phyloP scores from a whole-genome alignment of 345 rosid genomes.

The Mangifera indica region DNA sequence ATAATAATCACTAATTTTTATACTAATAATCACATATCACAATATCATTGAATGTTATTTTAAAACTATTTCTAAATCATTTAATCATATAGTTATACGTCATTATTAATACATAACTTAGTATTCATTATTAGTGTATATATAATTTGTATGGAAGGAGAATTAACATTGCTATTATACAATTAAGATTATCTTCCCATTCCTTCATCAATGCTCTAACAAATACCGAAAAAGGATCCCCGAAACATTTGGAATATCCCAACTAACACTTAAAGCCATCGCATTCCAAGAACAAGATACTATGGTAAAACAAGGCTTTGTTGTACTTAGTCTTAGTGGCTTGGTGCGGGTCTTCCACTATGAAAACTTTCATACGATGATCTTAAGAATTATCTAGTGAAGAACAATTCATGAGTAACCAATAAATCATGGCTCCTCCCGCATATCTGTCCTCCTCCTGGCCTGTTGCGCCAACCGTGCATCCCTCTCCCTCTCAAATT shows the following conservation, averaged over 20 bases:
- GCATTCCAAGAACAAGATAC: neutral
- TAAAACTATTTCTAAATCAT: too few relatives aligned
- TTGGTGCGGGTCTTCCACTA: neutral
- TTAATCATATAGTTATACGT: too few relatives aligned
- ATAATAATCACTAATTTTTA: too few relatives aligned
- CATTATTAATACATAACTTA: too few relatives aligned
- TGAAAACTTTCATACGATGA: constrained; percentile 6
- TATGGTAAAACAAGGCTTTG: neutral
- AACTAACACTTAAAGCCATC: neutral
- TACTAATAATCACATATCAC: too few relatives aligned
- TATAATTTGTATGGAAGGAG: neutral
- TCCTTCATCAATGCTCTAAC: neutral
- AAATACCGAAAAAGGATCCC: neutral
- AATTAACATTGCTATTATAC: neutral
- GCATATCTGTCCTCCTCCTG: constrained; percentile 60
- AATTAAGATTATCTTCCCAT: neutral
- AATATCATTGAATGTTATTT: too few relatives aligned
- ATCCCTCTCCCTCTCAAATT: constrained; percentile 95
- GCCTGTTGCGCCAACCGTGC: constrained; percentile 76
- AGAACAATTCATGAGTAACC: neutral
- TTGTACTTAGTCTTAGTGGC: neutral
- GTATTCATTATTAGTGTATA: too few relatives aligned
- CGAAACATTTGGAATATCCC: neutral
- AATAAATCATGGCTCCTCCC: constrained; percentile 41
- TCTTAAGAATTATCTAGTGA: neutral